Percentiles rank a stretch among this genome's conserved stretches.
Conservation (phyloP, 306 rosid species). For the Elaeagnus macrophylla region DNA sequence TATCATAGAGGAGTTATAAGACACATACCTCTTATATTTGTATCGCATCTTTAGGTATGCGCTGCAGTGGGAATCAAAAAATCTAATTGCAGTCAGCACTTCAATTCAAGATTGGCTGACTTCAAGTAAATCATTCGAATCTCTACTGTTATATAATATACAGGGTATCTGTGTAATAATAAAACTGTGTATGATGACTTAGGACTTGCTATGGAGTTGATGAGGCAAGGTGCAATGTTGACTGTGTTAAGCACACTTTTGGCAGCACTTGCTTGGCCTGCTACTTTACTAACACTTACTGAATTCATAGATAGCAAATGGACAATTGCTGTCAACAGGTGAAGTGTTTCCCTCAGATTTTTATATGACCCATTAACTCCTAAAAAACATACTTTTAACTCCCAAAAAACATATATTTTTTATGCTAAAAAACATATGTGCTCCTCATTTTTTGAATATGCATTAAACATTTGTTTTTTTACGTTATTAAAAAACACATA, state of each 20-base stretch:
- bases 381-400: neutral
- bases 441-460: too few relatives aligned
- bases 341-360: conserved; percentile 6
- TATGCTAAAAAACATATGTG: too few relatives aligned
- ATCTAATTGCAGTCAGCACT: conserved; percentile 49
- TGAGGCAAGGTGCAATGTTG: conserved; percentile 53
- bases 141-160: conserved; percentile 3
- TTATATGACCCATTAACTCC: neutral
- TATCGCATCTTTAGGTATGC: conserved; percentile 35
- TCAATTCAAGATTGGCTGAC: conserved; percentile 53
- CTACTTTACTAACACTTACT: conserved; percentile 33
- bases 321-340: conserved; percentile 47
- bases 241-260: conserved; percentile 38
- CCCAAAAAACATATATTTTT: too few relatives aligned
- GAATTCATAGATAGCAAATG: conserved; percentile 49
- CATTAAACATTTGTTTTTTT: too few relatives aligned
- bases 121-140: conserved; percentile 33
- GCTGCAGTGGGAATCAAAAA: conserved; percentile 45
- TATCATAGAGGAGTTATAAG: conserved; percentile 10
- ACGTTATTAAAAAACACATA: too few relatives aligned
- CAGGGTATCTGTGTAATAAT: conserved; percentile 2
- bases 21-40: conserved; percentile 24
- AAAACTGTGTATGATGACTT: conserved; percentile 6
- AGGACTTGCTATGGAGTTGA: conserved; percentile 39
- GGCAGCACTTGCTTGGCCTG: conserved; percentile 45